Conservation (phyloP, 306 rosid species). For the Pterocarpus santalinus region DNA sequence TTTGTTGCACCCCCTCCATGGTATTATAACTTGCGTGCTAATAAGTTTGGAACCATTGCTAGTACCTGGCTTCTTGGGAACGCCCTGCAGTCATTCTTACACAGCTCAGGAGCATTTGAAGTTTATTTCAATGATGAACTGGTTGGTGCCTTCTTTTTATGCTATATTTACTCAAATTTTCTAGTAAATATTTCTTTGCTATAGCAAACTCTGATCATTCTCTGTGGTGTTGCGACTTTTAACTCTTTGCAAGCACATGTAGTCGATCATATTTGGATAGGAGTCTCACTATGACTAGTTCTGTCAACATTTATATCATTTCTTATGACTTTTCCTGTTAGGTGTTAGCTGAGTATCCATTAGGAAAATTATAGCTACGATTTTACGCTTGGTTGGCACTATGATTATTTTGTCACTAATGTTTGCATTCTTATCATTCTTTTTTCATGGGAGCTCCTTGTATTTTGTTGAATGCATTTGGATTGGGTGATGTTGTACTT, state of each 20-base stretch:
- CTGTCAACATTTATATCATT: slow-evolving; percentile 19
- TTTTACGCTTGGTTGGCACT: slow-evolving; percentile 13
- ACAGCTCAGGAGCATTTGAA: slow-evolving; percentile 87
- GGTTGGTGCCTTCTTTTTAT: slow-evolving; percentile 63
- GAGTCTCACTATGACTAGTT: not conserved
- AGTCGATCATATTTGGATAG: not conserved
- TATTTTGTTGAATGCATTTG: slow-evolving; percentile 27
- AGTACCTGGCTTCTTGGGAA: slow-evolving; percentile 91
- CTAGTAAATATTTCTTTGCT: slow-evolving; percentile 8
- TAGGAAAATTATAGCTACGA: not conserved
- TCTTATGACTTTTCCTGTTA: slow-evolving; percentile 1
- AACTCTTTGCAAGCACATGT: slow-evolving; percentile 21
- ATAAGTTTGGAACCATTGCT: slow-evolving; percentile 78
- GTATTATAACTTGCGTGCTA: slow-evolving; percentile 72
- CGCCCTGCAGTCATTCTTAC: slow-evolving; percentile 77
- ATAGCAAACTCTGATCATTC: slow-evolving; percentile 14
- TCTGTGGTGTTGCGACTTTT: not conserved
- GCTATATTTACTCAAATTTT: not conserved
- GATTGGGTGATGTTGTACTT: slow-evolving; percentile 13
- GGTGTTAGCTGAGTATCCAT: not conserved
- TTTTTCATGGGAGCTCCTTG: not conserved
- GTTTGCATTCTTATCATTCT: slow-evolving; percentile 16
- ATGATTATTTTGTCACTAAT: not conserved
- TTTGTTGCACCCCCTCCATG: slow-evolving; percentile 76
- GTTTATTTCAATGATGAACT: slow-evolving; percentile 76